A percentile compares a stretch with the other conserved stretches of the same genome.
Conservation (phyloP, 2,329 filamentous ascomycete species). For the Pestalotiopsis sp. region DNA sequence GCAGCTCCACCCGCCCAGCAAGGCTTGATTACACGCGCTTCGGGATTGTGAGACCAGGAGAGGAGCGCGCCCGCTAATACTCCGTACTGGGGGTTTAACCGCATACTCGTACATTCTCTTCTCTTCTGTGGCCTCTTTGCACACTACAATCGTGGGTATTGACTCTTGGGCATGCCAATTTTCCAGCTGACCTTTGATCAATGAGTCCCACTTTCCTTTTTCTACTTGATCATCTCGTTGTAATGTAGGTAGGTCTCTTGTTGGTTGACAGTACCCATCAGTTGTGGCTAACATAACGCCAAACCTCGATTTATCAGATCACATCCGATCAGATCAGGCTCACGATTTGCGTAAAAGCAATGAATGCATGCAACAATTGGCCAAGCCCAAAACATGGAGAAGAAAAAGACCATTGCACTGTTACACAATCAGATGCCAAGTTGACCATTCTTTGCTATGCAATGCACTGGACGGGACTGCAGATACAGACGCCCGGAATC, state of each 20-base stretch:
- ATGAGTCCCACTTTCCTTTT: neutral
- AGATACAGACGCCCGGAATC: neutral
- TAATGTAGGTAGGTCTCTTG: neutral
- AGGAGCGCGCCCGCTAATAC: neutral
- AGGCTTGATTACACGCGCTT: conserved; percentile 10
- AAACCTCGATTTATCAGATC: neutral
- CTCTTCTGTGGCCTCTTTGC: neutral
- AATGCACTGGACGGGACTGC: neutral
- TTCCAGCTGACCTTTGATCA: neutral
- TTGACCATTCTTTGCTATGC: neutral
- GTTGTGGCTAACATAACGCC: neutral
- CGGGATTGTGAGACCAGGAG: neutral
- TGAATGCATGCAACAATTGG: neutral
- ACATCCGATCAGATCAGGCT: neutral
- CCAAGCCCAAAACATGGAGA: neutral
- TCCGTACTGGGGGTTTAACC: neutral
- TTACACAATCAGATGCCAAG: neutral
- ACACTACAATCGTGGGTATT: neutral
- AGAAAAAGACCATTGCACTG: neutral
- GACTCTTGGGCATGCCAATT: neutral
- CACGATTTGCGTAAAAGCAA: neutral
- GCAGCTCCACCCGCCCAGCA: conserved; percentile 1
- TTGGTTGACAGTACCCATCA: neutral
- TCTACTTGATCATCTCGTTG: no score
- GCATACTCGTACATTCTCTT: neutral